Evolutionary conservation across 805 yeast species (phyloP).

Genomic region (Priceomyces haplophilus): DNA sequence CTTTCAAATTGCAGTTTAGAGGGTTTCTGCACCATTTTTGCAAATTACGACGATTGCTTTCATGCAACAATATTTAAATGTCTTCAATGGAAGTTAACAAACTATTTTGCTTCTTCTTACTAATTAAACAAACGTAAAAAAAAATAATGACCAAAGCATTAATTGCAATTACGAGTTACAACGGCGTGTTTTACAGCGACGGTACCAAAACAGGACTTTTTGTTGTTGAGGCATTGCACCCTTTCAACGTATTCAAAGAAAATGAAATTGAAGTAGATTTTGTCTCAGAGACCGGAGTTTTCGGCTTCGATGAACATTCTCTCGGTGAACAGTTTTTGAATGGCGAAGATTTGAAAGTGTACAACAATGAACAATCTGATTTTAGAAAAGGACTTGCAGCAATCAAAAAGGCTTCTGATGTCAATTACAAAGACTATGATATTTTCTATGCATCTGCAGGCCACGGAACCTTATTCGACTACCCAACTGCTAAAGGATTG

Average conservation of each 20-base stretch:
- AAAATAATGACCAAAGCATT: conserved; percentile 37
- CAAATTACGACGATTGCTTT: no score
- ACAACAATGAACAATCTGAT: conserved; percentile 35
- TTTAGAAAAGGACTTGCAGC: conserved; percentile 36
- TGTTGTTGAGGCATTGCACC: conserved; percentile 58
- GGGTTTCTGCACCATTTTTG: no score
- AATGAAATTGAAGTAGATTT: conserved; percentile 54
- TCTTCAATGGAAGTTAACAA: no score
- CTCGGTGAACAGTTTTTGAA: conserved; percentile 30
- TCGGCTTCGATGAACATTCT: conserved; percentile 60
- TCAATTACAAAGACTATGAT: conserved; percentile 47
- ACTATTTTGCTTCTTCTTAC: no score
- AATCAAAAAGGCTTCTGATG: conserved; percentile 47
- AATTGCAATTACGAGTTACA: conserved; percentile 42
- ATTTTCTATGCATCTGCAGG: conserved; percentile 66
- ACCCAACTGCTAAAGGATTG: conserved; percentile 48
- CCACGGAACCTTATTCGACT: conserved; percentile 60
- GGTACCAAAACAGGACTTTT: conserved; percentile 62
- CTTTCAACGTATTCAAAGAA: conserved; percentile 45
- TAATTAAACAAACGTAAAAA: no score
- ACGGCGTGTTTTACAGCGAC: conserved; percentile 51
- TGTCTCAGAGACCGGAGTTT: conserved; percentile 57
- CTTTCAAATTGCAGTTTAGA: no score
- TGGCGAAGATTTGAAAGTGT: conserved; percentile 43
- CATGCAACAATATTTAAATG: no score